These are phyloP conservation scores for Erodium moschatum DNA, from an alignment of 441 rosid species.

Conservation along the genomic window DNA sequence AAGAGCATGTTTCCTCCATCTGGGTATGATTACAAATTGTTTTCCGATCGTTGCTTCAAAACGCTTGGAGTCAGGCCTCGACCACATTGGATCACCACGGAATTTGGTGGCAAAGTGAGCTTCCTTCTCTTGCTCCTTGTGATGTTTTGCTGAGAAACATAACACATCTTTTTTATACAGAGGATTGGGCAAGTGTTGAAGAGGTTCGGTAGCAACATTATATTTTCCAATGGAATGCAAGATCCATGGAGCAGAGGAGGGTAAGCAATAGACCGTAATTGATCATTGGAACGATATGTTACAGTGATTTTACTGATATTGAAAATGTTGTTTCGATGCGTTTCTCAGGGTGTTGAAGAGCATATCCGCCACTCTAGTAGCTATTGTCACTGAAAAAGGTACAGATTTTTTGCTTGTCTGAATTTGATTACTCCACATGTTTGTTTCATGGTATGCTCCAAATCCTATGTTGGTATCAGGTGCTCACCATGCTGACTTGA, in stretches of 20 bases:
- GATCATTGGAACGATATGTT: no score
- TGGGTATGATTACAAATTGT: constrained; percentile 32
- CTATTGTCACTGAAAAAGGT: constrained; percentile 57
- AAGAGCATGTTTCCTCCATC: constrained; percentile 60
- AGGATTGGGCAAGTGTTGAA: constrained; percentile 40
- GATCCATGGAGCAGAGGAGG: constrained; percentile 84
- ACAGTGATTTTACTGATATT: not conserved
- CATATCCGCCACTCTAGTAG: constrained; percentile 51
- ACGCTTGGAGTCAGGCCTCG: constrained; percentile 50
- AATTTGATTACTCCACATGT: not conserved
- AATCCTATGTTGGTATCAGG: constrained; percentile 27
- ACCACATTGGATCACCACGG: constrained; percentile 75
- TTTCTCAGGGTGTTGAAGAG: constrained; percentile 47
- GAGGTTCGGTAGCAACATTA: constrained; percentile 58
- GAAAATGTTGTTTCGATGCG: not conserved
- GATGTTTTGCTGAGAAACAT: no score
- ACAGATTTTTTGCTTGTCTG: constrained; percentile 7
- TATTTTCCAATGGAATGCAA: constrained; percentile 66
- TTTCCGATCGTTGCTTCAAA: constrained; percentile 33
- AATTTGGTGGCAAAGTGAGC: constrained; percentile 58
- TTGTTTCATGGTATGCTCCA: not conserved
- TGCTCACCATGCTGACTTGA: constrained; percentile 64
- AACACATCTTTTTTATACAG: constrained; percentile 22
- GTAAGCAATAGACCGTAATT: constrained; percentile 24
- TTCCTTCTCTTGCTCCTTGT: no score